Conservation (phyloP, 805 yeast genomes). For the Cyberlindnera bimundalis region DNA sequence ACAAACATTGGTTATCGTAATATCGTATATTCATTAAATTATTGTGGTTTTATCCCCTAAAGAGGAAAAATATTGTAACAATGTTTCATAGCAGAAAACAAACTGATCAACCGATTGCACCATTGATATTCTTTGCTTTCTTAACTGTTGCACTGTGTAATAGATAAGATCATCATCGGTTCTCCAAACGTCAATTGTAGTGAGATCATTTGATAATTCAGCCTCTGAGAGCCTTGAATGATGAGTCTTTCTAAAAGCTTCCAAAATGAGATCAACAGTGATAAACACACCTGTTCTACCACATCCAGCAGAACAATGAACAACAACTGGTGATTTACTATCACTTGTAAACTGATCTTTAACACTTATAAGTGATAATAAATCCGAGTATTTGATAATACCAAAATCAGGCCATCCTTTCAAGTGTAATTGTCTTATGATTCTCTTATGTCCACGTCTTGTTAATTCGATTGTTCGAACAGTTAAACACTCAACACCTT, state of each 20-base stretch:
- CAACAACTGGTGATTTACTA: constrained; percentile 50
- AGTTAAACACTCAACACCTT: constrained; percentile 31
- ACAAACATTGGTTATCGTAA: background rate
- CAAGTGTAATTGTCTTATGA: constrained; percentile 68
- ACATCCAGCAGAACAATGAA: constrained; percentile 97
- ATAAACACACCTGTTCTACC: constrained; percentile 94
- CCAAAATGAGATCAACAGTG: constrained; percentile 47
- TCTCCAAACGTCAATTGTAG: constrained; percentile 15
- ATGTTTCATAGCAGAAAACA: constrained; percentile 65
- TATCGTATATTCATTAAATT: background rate
- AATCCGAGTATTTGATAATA: constrained; percentile 41
- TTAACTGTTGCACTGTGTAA: constrained; percentile 58
- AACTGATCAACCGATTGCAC: constrained; percentile 79
- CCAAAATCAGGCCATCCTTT: constrained; percentile 85
- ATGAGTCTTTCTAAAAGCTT: constrained; percentile 13
- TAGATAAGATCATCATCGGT: constrained; percentile 50
- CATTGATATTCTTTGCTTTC: constrained; percentile 78
- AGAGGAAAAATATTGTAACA: constrained; percentile 27
- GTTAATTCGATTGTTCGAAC: constrained; percentile 27
- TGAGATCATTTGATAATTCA: background rate
- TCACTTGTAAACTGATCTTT: constrained; percentile 28
- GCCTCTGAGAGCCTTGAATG: background rate
- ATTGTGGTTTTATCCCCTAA: too few relatives aligned
- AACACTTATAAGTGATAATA: constrained; percentile 30
- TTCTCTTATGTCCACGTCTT: constrained; percentile 32